Evolutionary conservation across 805 yeast species (phyloP).

Genomic region (Zygotorulaspora florentina): DNA sequence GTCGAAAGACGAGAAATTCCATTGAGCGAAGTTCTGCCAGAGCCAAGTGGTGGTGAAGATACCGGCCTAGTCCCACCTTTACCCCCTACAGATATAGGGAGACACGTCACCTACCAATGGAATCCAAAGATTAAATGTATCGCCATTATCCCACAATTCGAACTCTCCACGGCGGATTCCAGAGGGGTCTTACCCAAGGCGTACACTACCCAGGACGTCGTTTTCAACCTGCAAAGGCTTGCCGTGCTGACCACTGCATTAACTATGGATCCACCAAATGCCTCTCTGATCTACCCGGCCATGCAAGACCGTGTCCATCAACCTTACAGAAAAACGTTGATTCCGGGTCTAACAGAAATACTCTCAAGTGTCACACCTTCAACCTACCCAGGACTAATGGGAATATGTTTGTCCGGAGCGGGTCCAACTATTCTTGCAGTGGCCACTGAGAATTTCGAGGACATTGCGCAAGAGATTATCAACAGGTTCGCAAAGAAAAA

Average conservation of each 20-base stretch:
- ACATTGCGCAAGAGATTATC: conserved; percentile 73
- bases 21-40: conserved; percentile 76
- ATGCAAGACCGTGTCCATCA: conserved; percentile 98
- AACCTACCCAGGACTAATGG: conserved; percentile 78
- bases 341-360: conserved; percentile 87
- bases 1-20: conserved; percentile 76
- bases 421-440: conserved; percentile 95
- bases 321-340: conserved; percentile 88
- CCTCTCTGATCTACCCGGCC: conserved; percentile 81
- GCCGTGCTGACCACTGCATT: conserved; percentile 91
- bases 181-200: conserved; percentile 83
- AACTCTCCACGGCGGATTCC: conserved; percentile 87
- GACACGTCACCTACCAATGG: conserved; percentile 83
- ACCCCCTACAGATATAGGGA: conserved; percentile 86
- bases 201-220: conserved; percentile 75
- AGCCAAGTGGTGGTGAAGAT: conserved; percentile 64
- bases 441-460: conserved; percentile 84
- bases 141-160: conserved; percentile 90
- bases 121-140: conserved; percentile 76
- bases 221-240: conserved; percentile 88
- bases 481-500: conserved; percentile 59
- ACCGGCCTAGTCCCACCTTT: conserved; percentile 67
- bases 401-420: conserved; percentile 95
- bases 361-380: conserved; percentile 75
- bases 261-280: conserved; percentile 76